These are phyloP conservation scores for Naganishia antarctica DNA, from an alignment of 768 basidiomycete species.

Conservation along the genomic window DNA sequence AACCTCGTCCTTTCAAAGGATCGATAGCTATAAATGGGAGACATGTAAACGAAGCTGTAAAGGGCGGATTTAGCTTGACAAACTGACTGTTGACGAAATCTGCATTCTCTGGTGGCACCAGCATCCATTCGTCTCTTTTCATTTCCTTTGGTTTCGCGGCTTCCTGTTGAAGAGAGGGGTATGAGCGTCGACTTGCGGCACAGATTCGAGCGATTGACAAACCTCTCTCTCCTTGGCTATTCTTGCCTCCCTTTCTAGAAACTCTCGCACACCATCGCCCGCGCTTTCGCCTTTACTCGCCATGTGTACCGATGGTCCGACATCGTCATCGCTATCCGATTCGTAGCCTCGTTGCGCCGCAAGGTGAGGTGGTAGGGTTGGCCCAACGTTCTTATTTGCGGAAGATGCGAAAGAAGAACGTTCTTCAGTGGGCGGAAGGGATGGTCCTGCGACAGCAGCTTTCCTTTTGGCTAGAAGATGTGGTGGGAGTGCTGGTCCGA, in stretches of 20 bases:
- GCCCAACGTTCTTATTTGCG: slow-evolving; percentile 21
- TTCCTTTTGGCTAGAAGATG: slow-evolving; percentile 55
- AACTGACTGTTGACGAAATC: slow-evolving; percentile 67
- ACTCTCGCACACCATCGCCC: slow-evolving; percentile 63
- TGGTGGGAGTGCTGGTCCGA: slow-evolving; percentile 69
- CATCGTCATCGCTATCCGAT: slow-evolving; percentile 62
- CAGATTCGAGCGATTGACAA: background rate
- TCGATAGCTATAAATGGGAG: slow-evolving; percentile 62
- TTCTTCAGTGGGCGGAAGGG: slow-evolving; percentile 29
- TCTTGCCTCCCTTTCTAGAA: slow-evolving; percentile 77
- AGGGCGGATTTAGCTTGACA: background rate
- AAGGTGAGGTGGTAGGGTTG: slow-evolving; percentile 52
- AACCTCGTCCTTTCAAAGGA: slow-evolving; percentile 76
- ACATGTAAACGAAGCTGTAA: background rate
- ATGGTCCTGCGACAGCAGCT: slow-evolving; percentile 44
- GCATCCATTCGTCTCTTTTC: slow-evolving; percentile 96
- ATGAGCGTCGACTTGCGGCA: background rate
- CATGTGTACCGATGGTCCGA: slow-evolving; percentile 67
- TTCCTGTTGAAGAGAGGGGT: slow-evolving; percentile 54
- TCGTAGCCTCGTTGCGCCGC: slow-evolving; percentile 57
- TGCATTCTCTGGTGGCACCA: slow-evolving; percentile 79
- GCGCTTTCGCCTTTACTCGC: slow-evolving; percentile 53
- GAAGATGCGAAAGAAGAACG: background rate
- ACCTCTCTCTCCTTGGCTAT: slow-evolving; percentile 64
- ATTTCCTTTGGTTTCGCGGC: slow-evolving; percentile 69